Evolutionary conservation across 805 yeast genomes (phyloP).

Genomic region (Yarrowia osloensis): DNA sequence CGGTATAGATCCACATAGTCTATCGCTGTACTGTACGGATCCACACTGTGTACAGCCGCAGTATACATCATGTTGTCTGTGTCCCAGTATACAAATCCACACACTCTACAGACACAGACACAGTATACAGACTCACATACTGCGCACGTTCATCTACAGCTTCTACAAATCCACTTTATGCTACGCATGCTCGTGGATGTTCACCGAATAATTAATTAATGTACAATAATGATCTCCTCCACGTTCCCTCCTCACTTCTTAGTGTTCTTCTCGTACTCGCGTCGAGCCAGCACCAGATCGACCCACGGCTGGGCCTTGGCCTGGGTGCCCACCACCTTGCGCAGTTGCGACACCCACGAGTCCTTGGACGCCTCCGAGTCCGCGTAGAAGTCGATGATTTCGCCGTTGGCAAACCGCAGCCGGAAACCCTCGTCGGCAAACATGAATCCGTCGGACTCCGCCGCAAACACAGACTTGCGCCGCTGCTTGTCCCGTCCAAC

Average conservation of each 20-base stretch:
- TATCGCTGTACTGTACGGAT: too few species aligned
- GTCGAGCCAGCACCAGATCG: constrained; percentile 32
- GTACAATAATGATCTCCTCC: constrained; percentile 21
- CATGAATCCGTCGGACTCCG: constrained; percentile 36
- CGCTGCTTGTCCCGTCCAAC: constrained; percentile 34
- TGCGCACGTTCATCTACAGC: too few species aligned
- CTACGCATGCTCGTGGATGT: too few species aligned
- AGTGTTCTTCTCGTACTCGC: constrained; percentile 29
- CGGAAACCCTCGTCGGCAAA: constrained; percentile 67
- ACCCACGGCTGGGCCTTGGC: constrained; percentile 34
- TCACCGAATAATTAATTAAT: constrained; percentile 20
- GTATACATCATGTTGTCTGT: too few species aligned
- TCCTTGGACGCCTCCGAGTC: constrained; percentile 62
- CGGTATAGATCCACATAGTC: too few species aligned
- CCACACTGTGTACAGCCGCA: too few species aligned
- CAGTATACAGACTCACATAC: too few species aligned
- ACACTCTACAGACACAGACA: too few species aligned
- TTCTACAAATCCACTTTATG: too few species aligned
- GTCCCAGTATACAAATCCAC: too few species aligned
- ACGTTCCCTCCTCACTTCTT: neutral
- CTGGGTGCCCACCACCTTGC: constrained; percentile 36
- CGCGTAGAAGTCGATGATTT: constrained; percentile 81
- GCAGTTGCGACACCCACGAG: constrained; percentile 65
- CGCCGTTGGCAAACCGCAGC: constrained; percentile 74
- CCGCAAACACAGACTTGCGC: constrained; percentile 53